Conservation (phyloP, 2,329 filamentous ascomycete genomes). For the Clonostachys chloroleuca region DNA sequence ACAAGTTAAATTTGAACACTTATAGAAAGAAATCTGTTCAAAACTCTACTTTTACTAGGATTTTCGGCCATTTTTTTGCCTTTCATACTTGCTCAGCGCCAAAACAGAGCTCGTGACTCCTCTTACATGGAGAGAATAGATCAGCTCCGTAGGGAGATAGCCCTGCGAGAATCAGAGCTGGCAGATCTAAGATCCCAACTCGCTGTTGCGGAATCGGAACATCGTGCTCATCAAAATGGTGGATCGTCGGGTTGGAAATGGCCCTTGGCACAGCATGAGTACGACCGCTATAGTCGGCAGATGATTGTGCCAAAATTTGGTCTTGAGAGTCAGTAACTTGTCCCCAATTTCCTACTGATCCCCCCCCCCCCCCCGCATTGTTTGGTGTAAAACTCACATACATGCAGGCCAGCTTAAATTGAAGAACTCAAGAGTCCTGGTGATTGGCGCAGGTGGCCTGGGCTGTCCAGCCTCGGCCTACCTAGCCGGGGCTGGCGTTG, state of each 20-base stretch:
- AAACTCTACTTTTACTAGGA: too few relatives aligned
- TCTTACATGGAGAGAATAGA: conserved; percentile 30
- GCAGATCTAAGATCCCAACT: conserved; percentile 38
- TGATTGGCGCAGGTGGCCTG: conserved; percentile 84
- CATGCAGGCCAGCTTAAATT: conserved; percentile 69
- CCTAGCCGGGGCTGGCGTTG: conserved; percentile 83
- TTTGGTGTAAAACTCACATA: neutral
- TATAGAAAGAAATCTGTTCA: too few relatives aligned
- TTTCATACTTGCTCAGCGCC: neutral
- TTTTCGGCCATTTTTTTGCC: neutral
- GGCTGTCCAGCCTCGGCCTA: conserved; percentile 94
- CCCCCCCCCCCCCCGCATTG: neutral
- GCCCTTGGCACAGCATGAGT: conserved; percentile 70
- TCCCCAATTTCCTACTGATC: conserved; percentile 30
- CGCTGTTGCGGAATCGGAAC: conserved; percentile 26
- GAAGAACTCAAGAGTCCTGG: conserved; percentile 64
- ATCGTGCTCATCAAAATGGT: conserved; percentile 4
- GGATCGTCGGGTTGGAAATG: conserved; percentile 41
- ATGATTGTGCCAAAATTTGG: conserved; percentile 84
- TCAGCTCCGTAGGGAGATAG: conserved; percentile 40
- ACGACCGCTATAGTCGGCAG: conserved; percentile 83
- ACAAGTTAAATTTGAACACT: too few relatives aligned
- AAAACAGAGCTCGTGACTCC: too few relatives aligned
- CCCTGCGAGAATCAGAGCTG: conserved; percentile 41
- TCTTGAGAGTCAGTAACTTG: conserved; percentile 41